Conservation (phyloP, 192 early-diverging fungal species). For the Bifiguratus adelaidae region DNA sequence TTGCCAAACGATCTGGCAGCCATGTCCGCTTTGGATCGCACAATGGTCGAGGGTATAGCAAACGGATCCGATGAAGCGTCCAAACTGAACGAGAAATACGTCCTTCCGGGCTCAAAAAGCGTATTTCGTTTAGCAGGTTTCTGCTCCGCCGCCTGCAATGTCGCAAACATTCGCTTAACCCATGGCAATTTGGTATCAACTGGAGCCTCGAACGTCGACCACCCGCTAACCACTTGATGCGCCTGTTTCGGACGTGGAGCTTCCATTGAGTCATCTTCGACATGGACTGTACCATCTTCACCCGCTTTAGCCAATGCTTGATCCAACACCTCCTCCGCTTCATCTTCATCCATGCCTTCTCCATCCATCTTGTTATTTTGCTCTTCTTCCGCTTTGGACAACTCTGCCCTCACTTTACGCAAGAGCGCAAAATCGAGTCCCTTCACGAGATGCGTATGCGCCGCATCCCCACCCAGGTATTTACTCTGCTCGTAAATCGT, state of each 20-base stretch:
- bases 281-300: neutral
- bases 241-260: conserved; percentile 14
- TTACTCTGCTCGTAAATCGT: conserved; percentile 71
- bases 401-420: conserved; percentile 54
- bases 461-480: conserved; percentile 76
- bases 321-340: conserved; percentile 25
- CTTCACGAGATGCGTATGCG: conserved; percentile 89
- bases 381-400: conserved; percentile 24
- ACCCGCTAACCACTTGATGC: too few relatives aligned
- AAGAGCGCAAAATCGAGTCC: conserved; percentile 83
- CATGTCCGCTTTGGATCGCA: conserved; percentile 69
- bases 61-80: conserved; percentile 31
- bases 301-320: neutral
- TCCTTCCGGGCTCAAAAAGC: conserved; percentile 64
- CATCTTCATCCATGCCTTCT: conserved; percentile 22
- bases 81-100: conserved; percentile 64
- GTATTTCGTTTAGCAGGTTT: conserved; percentile 43
- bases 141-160: too few relatives aligned
- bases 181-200: too few relatives aligned
- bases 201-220: too few relatives aligned
- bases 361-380: conserved; percentile 19
- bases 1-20: conserved; percentile 4
- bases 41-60: conserved; percentile 58
- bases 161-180: too few relatives aligned
- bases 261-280: neutral